phyloP scores from a whole-genome alignment of 2,329 filamentous ascomycete genomes.

The Pyricularia sp. region DNA sequence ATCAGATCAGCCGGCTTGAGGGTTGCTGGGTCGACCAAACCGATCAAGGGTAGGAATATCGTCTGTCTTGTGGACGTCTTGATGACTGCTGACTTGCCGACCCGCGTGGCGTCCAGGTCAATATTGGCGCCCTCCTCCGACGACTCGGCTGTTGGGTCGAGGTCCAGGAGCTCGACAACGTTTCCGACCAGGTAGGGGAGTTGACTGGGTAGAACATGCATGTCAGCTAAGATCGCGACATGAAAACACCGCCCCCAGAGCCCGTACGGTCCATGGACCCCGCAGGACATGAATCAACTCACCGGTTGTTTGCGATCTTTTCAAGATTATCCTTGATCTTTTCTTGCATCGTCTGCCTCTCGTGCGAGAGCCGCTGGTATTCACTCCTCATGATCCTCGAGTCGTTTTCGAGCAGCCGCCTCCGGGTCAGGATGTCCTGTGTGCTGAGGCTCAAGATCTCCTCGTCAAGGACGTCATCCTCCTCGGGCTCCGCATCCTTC shows the following conservation, averaged over 20 bases:
- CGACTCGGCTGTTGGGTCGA: conserved; percentile 92
- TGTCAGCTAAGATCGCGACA: conserved; percentile 8
- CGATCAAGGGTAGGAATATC: conserved; percentile 95
- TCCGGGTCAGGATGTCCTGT: conserved; percentile 86
- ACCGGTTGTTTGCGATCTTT: conserved; percentile 99
- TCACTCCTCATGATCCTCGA: conserved; percentile 98
- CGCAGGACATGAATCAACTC: conserved; percentile 18
- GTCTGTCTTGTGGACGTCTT: conserved; percentile 98
- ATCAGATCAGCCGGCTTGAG: conserved; percentile 95
- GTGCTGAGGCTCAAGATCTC: conserved; percentile 91
- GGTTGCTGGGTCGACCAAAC: conserved; percentile 89
- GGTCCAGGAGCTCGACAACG: conserved; percentile 91
- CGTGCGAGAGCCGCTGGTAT: conserved; percentile 84
- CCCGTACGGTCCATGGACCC: not conserved
- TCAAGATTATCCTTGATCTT: conserved; percentile 99
- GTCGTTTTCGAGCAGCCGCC: conserved; percentile 91
- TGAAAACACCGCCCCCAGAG: not conserved
- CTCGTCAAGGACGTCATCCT: conserved; percentile 79
- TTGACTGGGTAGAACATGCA: conserved; percentile 53
- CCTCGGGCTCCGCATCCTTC: conserved; percentile 69
- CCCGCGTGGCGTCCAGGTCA: conserved; percentile 89
- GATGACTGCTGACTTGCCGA: conserved; percentile 98
- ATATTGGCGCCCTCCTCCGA: conserved; percentile 98
- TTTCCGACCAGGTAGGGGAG: conserved; percentile 97
- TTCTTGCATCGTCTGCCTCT: conserved; percentile 92